Conservation (phyloP, 2,329 filamentous ascomycete species). For the Cytospora schulzeri region DNA sequence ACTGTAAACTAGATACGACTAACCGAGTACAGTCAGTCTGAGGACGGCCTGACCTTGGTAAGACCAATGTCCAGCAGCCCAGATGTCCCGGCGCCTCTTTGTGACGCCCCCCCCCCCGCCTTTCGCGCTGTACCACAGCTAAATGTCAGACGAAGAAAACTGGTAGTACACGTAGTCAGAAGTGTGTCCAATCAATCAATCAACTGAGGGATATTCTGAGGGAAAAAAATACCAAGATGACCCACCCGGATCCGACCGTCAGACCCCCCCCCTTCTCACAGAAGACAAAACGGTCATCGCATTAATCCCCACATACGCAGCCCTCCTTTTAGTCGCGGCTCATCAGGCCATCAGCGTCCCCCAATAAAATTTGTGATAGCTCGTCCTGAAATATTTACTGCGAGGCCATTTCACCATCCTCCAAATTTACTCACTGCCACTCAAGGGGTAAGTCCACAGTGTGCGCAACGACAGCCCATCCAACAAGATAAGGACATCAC, state of each 20-base stretch:
- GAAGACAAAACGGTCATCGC: neutral
- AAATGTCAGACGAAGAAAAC: neutral
- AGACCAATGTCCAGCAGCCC: too few relatives aligned
- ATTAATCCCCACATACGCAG: neutral
- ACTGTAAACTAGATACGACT: too few relatives aligned
- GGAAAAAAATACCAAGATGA: neutral
- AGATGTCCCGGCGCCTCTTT: too few relatives aligned
- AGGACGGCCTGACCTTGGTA: too few relatives aligned
- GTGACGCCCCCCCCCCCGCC: too few relatives aligned
- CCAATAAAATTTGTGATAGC: slow-evolving; percentile 13
- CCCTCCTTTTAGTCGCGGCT: slow-evolving; percentile 20
- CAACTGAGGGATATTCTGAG: neutral
- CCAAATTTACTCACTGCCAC: neutral
- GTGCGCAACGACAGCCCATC: slow-evolving; percentile 22
- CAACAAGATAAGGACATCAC: neutral
- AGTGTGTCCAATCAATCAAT: neutral
- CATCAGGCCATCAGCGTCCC: slow-evolving; percentile 21
- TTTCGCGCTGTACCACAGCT: neutral
- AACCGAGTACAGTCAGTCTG: neutral
- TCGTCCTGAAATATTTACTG: neutral
- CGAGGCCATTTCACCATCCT: neutral
- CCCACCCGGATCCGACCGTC: neutral
- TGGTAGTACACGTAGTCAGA: too few relatives aligned
- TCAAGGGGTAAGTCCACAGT: slow-evolving; percentile 10
- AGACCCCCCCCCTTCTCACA: neutral